Base-by-base conservation (phyloP, 805 yeast species). In the Pichia eremophila region DNA sequence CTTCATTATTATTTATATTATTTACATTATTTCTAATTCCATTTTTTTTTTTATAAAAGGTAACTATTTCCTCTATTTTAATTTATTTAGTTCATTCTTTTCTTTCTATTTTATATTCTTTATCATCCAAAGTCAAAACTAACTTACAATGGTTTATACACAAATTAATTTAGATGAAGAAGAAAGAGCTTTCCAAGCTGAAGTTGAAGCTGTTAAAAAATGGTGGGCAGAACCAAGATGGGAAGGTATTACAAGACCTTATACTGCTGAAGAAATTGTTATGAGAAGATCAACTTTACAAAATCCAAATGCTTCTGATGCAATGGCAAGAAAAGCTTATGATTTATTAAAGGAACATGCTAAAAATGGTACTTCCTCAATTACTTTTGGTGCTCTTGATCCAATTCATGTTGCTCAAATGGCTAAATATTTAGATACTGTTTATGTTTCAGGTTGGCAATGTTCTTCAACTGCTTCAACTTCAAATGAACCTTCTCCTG, bases 401-500 rank as follows among this genome's bases (percentile, higher is more conserved):
- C 96, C 97, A 28, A 84, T 91, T 56, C 97, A 91, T 65, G 88
- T 89, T 55, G 74, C 96, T 51, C 97, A 91, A 71, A 91, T 91
- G 98, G 95, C 96, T 58, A 87, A 86, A 68, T 88, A 87, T 69
- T 75, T 91, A 61, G 98, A 90, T 69, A 78, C 95, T 12, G 78
- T 91, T 58, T 91, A 91, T 67, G 95, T 91, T 54, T 85, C 95
- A 39, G 99, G 99, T 46, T 91, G 99, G 99, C 99, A 91, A 74
- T 90, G 95, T 67, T 89, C 96, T 43, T 89, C 97, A 22, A 91
- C 98, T 46, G 97, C 98, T 46, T 89, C 97, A 17, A 86, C 96
- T 39, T 86, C 96, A 39, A 91, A 91, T 66, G 98, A 91, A 72
- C 99, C 98, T 35, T 87, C 95, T 39, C 98, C 98, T 49, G 99